These are phyloP conservation scores for Gilbertella persicaria DNA, from an alignment of 371 early-diverging fungal species.

Conservation along the genomic window DNA sequence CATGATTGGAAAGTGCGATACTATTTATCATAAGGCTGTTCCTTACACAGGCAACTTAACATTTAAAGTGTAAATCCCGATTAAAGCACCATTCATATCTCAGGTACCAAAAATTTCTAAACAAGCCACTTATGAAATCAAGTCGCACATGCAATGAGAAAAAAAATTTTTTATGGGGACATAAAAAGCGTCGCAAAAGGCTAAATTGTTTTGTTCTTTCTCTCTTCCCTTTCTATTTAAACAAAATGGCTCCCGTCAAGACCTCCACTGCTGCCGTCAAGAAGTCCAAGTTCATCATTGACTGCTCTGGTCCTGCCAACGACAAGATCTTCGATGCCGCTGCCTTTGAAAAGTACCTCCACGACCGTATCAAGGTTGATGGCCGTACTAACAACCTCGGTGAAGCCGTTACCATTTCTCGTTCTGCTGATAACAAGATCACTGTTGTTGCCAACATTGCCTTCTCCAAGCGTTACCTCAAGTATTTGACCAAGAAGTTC, in stretches of 20 bases:
- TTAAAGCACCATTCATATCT: neutral
- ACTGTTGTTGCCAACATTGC: constrained; percentile 77
- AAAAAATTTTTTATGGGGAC: constrained; percentile 7
- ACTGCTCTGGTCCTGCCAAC: constrained; percentile 90
- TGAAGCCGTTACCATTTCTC: constrained; percentile 83
- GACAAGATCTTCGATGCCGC: constrained; percentile 97
- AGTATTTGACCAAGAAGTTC: constrained; percentile 99
- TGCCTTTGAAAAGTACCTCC: constrained; percentile 97
- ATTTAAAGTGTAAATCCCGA: neutral
- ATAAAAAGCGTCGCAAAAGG: neutral
- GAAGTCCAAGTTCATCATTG: constrained; percentile 85
- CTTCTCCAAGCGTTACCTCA: constrained; percentile 98
- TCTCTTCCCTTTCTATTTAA: constrained; percentile 25
- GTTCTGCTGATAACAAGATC: constrained; percentile 74
- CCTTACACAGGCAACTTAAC: too few relatives aligned
- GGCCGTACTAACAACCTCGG: constrained; percentile 97
- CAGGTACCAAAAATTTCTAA: neutral
- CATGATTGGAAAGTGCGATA: neutral
- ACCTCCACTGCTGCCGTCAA: constrained; percentile 41
- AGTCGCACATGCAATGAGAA: neutral
- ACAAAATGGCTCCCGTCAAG: constrained; percentile 55
- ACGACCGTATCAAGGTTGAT: constrained; percentile 97
- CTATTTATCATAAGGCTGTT: too few relatives aligned
- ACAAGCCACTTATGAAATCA: neutral
- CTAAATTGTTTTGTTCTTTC: neutral